Evolutionary conservation across 1,284 basidiomycete genomes (phyloP), one percentile per base, ranked within the genome.

Genomic region (Moesziomyces antarcticus): DNA sequence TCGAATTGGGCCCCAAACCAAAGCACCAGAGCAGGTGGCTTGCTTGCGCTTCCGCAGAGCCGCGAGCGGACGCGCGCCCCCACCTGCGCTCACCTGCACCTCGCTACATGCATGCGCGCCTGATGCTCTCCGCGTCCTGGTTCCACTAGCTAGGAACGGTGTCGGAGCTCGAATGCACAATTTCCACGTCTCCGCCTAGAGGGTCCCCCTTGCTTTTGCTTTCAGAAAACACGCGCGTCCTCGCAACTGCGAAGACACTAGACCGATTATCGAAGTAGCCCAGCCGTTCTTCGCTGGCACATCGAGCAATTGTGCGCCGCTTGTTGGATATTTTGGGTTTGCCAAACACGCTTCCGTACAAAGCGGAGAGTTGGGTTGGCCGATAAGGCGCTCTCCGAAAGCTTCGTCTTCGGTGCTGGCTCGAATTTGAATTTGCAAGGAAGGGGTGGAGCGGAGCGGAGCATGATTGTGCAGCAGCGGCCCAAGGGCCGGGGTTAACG

Each of bases 91-190:
- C 11, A 3, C 30, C 30, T 33, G 30, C 30, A 33, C 30, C 30
- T 33, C 11, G 16, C 37, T n/a, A 40, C 37, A 40, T 40, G 37
- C 37, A 40, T 18, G 37, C 18, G 37, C 37, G 37, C 37, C 37
- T 40, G 37, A 50, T n/a, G 33, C 21, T 13, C 37, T n/a, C 11
- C 14, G 30, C 35, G 11, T 35, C 35, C 6, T 24, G 22, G 27
- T 45, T 43, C 52, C 52, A 25, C 30, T 30, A n/a, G 46, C 61
- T 49, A 64, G 61, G 61, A 64, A 53, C 61, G 21, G 21, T 1
- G 24, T 50, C 37, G 52, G 47, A 50, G 49, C 30, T 46, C 22
- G 27, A 22, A 46, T 13, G 3, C 11, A 33, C 30, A 33, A 33
- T 33, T 33, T 33, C 30, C 9, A 33, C 30, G 5, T 33, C 30